Evolutionary conservation across 1,139 yeast species (phyloP).

Genomic region (Debaryomyces sp.): DNA sequence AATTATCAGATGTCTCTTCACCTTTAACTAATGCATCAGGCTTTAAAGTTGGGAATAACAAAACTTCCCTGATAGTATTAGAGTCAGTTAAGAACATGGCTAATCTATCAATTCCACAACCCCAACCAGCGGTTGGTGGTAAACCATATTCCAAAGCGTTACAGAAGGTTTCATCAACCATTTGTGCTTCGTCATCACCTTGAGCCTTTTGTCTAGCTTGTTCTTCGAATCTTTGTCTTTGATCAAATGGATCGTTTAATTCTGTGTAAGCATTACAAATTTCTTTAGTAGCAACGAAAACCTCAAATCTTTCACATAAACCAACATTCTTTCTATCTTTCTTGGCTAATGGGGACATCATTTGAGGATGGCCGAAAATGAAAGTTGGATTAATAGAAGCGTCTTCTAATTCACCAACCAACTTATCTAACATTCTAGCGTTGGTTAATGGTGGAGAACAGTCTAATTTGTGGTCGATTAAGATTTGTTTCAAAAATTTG

Average conservation of each 20-base stretch:
- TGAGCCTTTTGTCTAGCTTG: constrained; percentile 98
- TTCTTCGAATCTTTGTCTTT: constrained; percentile 95
- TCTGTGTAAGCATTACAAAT: constrained; percentile 98
- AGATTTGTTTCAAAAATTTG: constrained; percentile 78
- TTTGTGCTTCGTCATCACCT: constrained; percentile 99
- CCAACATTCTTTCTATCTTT: constrained; percentile 92
- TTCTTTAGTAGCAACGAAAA: constrained; percentile 97
- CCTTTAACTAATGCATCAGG: constrained; percentile 68
- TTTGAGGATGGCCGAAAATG: constrained; percentile 98
- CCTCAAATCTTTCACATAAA: constrained; percentile 97
- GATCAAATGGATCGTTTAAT: constrained; percentile 98
- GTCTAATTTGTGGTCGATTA: constrained; percentile 80
- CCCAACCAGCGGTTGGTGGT: constrained; percentile 99
- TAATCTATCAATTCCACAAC: constrained; percentile 97
- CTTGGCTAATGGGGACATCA: constrained; percentile 99
- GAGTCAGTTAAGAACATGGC: constrained; percentile 98
- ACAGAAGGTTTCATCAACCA: constrained; percentile 95
- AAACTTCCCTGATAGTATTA: constrained; percentile 95
- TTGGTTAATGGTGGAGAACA: constrained; percentile 97
- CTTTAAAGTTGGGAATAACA: constrained; percentile 97
- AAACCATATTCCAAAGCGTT: constrained; percentile 97
- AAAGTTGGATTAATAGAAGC: constrained; percentile 95
- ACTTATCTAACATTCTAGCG: constrained; percentile 98
- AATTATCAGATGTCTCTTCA: constrained; percentile 31
- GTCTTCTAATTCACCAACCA: constrained; percentile 94